A percentile compares a stretch with the other conserved stretches of the same genome.
Evolutionary conservation across 306 rosid species (phyloP).

Genomic region (Fragaria nilgerrensis): DNA sequence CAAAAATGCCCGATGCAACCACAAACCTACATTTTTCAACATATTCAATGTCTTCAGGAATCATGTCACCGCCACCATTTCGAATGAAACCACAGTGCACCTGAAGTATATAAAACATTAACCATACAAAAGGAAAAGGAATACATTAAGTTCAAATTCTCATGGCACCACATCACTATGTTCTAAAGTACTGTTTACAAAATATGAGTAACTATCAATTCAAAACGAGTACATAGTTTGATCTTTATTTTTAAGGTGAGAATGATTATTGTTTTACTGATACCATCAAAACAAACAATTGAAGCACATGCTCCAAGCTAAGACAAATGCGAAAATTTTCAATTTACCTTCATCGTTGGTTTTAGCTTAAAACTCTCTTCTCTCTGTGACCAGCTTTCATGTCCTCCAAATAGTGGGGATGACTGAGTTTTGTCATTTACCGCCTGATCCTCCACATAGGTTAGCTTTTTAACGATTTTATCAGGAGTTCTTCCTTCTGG

Average conservation of each 20-base stretch:
- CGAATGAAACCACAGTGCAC: conserved; percentile 90
- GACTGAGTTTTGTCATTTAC: conserved; percentile 36
- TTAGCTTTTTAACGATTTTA: conserved; percentile 53
- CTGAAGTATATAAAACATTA: conserved; percentile 36
- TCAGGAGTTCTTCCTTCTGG: conserved; percentile 69
- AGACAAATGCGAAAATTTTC: conserved; percentile 7
- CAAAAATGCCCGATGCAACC: conserved; percentile 94
- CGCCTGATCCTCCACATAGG: conserved; percentile 52
- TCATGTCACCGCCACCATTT: conserved; percentile 91
- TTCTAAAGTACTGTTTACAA: background rate
- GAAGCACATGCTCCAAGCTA: conserved; percentile 5
- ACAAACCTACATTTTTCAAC: conserved; percentile 88
- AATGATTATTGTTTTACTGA: background rate
- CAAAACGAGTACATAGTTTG: background rate
- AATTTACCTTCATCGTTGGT: conserved; percentile 78
- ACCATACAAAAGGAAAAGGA: background rate
- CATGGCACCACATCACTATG: background rate
- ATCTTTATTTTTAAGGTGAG: background rate
- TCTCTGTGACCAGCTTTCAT: conserved; percentile 74
- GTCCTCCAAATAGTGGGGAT: conserved; percentile 86
- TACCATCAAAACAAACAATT: background rate
- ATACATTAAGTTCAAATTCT: background rate
- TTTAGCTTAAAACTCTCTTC: conserved; percentile 73
- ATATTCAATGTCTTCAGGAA: conserved; percentile 53
- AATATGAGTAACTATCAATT: background rate